Evolutionary conservation across 805 yeast genomes (phyloP), one percentile per base, ranked within the genome.

Genomic region (Candida tibetensis): DNA sequence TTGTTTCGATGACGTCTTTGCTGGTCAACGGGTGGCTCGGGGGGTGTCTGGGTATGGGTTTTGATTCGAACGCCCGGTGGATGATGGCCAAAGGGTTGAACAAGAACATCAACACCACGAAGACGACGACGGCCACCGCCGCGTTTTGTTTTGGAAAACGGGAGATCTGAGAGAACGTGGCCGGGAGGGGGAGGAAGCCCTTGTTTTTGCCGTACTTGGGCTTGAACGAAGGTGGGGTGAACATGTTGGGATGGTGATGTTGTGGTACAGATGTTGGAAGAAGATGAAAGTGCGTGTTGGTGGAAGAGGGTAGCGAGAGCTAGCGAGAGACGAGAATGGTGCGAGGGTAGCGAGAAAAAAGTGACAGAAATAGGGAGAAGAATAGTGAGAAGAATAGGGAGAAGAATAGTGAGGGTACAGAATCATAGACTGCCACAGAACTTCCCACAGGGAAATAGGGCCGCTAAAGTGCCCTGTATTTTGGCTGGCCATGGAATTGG

Each of bases 1-100:
- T 59, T 12, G 82, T 74, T 15, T 65, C 68, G 18, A 79, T 66
- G 13, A 41, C 44, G 33, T 60, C 51, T 9, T 37, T 44, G 26
- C 64, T 53, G 12, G 71, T 64, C 29, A 51, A 53, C 4, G 70
- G 66, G 38, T 60, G 71, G 2, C 57, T 46, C 4, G 45, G 37
- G 0, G 71, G 71, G 44, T 66, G 65, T 22, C 35, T 36, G 5
- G 41, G 40, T 2, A 10, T 9, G 5, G 42, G 17, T n/a, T 17
- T 14, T 3, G 32, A 12, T 15, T 28, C 35, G 23, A 41, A 44
- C 2, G 41, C 17, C 16, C 39, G 34, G 14, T 36, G 17, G 10
- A 51, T 23, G 14, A 45, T 29, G 3, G 33, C 36, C 7, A 53
- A 42, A 10, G 64, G 62, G 34, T 51, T 57, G 34, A 51, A 55